phyloP scores from a whole-genome alignment of 2,329 filamentous ascomycete species.

The Dichotomopilus funicola region DNA sequence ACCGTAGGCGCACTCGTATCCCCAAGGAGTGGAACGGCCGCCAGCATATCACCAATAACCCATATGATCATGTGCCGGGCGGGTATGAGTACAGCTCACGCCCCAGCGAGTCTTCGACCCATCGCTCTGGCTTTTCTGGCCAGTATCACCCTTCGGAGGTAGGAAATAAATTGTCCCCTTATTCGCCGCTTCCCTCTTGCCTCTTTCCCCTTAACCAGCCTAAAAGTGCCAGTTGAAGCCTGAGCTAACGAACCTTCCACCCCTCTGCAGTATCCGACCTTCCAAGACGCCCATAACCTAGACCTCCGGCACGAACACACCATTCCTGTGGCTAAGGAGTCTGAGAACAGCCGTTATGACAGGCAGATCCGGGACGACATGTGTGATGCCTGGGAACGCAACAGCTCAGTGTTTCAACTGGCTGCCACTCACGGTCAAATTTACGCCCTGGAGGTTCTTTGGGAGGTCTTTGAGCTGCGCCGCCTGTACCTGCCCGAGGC shows the following conservation, averaged over 20 bases:
- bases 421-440: background rate
- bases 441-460: conserved; percentile 14
- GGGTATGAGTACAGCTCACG: background rate
- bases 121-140: background rate
- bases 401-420: background rate
- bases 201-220: too few species aligned
- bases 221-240: too few species aligned
- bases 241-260: too few species aligned
- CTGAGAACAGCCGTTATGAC: background rate
- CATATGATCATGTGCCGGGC: background rate
- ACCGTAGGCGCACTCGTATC: conserved; percentile 1
- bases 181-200: too few species aligned
- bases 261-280: conserved; percentile 5
- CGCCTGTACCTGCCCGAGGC: background rate
- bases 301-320: too few species aligned
- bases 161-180: too few species aligned
- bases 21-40: conserved; percentile 1
- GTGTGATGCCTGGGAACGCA: conserved; percentile 6
- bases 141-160: background rate
- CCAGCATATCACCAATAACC: background rate
- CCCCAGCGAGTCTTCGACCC: background rate
- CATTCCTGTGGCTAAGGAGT: too few species aligned
- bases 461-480: conserved; percentile 17
- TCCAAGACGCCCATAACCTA: background rate
- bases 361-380: conserved; percentile 9